Conservation (phyloP, 2,329 filamentous ascomycete genomes). For the Tolypocladium endophyticum region DNA sequence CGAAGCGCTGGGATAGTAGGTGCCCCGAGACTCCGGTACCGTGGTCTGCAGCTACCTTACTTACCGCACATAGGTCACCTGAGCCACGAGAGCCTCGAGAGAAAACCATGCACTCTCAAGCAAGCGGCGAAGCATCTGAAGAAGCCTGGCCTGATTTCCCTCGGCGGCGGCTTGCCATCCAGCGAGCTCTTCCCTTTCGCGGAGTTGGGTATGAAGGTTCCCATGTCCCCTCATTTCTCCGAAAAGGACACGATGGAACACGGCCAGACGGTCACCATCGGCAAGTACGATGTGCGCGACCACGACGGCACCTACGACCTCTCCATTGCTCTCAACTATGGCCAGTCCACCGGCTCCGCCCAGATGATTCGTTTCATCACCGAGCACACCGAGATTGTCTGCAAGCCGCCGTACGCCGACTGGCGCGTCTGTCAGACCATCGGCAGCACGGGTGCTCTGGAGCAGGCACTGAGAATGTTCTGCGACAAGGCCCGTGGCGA, state of each 20-base stretch:
- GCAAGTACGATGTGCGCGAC: constrained; percentile 72
- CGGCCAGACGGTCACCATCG: constrained; percentile 53
- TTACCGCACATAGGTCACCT: constrained; percentile 36
- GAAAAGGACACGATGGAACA: constrained; percentile 53
- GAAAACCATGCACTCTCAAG: constrained; percentile 67
- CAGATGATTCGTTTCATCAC: constrained; percentile 86
- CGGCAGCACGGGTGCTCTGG: constrained; percentile 77
- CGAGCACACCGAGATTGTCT: constrained; percentile 89
- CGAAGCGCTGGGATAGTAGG: constrained; percentile 78
- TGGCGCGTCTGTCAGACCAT: constrained; percentile 79
- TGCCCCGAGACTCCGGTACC: constrained; percentile 10
- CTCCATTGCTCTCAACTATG: constrained; percentile 85
- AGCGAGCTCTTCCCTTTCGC: constrained; percentile 90
- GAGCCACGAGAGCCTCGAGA: constrained; percentile 48
- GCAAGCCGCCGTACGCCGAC: constrained; percentile 77
- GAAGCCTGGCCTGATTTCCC: constrained; percentile 75
- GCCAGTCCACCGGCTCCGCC: constrained; percentile 73
- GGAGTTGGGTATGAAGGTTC: constrained; percentile 63
- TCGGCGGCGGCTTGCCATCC: constrained; percentile 84
- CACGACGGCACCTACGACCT: constrained; percentile 55
- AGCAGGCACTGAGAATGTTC: constrained; percentile 76
- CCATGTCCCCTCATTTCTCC: constrained; percentile 57
- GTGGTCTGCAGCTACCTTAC: neutral
- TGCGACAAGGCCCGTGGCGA: constrained; percentile 60
- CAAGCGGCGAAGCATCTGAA: constrained; percentile 69